Percentiles rank a stretch among this genome's conserved stretches.
Evolutionary conservation across 148 eudicot genomes (phyloP).

Genomic region (Camellia sinensis): DNA sequence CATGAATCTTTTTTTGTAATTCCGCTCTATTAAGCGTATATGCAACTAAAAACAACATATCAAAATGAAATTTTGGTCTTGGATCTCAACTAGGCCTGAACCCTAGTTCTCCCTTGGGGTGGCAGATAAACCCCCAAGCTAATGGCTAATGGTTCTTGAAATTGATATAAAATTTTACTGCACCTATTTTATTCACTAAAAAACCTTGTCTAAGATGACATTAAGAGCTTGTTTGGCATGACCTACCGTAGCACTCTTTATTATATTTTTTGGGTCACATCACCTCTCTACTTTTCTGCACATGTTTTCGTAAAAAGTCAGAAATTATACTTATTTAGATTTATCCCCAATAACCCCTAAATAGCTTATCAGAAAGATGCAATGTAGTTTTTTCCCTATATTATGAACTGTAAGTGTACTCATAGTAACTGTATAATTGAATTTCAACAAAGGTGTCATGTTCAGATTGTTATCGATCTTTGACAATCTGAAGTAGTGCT

Average conservation of each 20-base stretch:
- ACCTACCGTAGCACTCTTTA: too few species aligned
- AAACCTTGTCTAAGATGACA: not conserved
- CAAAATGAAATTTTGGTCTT: too few species aligned
- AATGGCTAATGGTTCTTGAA: not conserved
- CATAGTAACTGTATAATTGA: not conserved
- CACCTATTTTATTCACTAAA: not conserved
- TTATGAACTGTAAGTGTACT: not conserved
- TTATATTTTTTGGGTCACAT: too few species aligned
- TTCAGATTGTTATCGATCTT: too few species aligned
- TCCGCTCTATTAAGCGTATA: too few species aligned
- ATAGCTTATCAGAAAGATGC: not conserved
- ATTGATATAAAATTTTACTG: not conserved
- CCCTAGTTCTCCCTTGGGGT: not conserved
- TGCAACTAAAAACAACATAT: too few species aligned
- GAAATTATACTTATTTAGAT: too few species aligned
- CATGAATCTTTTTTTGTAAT: too few species aligned
- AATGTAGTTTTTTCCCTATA: not conserved
- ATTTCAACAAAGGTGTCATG: not conserved
- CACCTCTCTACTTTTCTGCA: too few species aligned
- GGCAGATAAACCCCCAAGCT: not conserved
- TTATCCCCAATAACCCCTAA: not conserved
- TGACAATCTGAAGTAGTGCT: not conserved
- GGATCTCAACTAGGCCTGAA: too few species aligned
- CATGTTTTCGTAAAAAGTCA: too few species aligned
- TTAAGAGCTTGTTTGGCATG: too few species aligned